Percentiles rank a stretch among this genome's conserved stretches.
Conservation (phyloP, 306 rosid genomes). For the Abrus precatorius region DNA sequence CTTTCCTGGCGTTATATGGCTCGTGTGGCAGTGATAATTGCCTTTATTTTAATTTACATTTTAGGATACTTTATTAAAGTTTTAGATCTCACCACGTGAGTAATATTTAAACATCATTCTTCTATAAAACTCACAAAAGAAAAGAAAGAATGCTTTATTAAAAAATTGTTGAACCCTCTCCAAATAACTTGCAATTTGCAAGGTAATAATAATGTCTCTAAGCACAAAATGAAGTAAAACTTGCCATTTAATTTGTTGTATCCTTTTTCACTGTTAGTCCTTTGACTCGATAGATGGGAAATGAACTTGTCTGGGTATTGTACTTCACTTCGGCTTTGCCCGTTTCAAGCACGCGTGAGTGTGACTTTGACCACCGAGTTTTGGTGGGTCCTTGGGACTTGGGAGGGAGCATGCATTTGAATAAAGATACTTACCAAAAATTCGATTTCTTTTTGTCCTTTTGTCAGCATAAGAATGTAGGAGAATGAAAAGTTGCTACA, state of each 20-base stretch:
- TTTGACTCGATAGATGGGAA: constrained; percentile 47
- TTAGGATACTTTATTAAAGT: not conserved
- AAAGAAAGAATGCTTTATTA: no score
- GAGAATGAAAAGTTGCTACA: no score
- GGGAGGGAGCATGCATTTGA: not conserved
- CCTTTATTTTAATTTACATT: not conserved
- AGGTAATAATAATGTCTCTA: not conserved
- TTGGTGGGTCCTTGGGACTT: constrained; percentile 13
- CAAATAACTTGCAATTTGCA: not conserved
- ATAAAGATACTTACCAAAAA: no score
- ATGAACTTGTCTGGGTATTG: not conserved
- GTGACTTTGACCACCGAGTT: not conserved
- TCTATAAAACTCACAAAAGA: not conserved
- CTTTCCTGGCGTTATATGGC: constrained; percentile 37
- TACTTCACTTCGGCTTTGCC: constrained; percentile 36
- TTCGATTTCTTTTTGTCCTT: no score
- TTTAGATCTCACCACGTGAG: not conserved
- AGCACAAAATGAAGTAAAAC: not conserved
- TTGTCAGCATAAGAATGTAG: no score
- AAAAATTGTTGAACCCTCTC: no score
- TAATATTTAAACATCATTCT: not conserved
- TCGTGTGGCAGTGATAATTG: constrained; percentile 38
- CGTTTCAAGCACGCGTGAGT: constrained; percentile 42
- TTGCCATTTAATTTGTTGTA: not conserved
- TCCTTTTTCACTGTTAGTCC: constrained; percentile 28